These are phyloP conservation scores for Nicotiana benthamiana DNA, from an alignment of 257 asterid genomes.

Conservation along the genomic window DNA sequence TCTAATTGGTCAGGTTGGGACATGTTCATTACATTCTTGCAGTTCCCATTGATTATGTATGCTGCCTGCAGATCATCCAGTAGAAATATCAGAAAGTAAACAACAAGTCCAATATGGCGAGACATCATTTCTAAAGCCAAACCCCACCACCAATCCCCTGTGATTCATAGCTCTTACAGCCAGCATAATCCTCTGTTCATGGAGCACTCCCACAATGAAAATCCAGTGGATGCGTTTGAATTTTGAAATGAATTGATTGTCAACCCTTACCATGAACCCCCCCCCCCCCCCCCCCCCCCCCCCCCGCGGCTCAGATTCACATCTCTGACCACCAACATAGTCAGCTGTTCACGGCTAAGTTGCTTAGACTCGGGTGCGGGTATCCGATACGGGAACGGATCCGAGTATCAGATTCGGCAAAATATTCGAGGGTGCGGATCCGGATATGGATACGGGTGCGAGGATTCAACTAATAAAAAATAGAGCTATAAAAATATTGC, in stretches of 20 bases:
- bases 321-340: not conserved
- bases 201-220: not conserved
- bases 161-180: not conserved
- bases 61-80: constrained; percentile 69
- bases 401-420: too few relatives aligned
- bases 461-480: too few relatives aligned
- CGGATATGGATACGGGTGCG: too few relatives aligned
- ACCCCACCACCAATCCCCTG: not conserved
- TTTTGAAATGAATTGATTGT: not conserved
- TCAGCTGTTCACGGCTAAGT: not conserved
- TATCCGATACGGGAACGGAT: too few relatives aligned
- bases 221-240: not conserved
- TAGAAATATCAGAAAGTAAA: not conserved
- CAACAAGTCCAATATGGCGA: not conserved
- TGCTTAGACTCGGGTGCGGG: too few relatives aligned
- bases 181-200: not conserved
- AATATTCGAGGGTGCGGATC: too few relatives aligned
- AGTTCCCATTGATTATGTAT: constrained; percentile 77
- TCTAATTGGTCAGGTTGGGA: constrained; percentile 90
- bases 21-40: constrained; percentile 94
- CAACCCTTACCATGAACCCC: not conserved
- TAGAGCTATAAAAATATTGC: too few relatives aligned
- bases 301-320: not conserved
- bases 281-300: too few relatives aligned
- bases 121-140: not conserved